Evolutionary conservation across 176 grass and related monocot species (phyloP).

Genomic region (Carex scoparia): DNA sequence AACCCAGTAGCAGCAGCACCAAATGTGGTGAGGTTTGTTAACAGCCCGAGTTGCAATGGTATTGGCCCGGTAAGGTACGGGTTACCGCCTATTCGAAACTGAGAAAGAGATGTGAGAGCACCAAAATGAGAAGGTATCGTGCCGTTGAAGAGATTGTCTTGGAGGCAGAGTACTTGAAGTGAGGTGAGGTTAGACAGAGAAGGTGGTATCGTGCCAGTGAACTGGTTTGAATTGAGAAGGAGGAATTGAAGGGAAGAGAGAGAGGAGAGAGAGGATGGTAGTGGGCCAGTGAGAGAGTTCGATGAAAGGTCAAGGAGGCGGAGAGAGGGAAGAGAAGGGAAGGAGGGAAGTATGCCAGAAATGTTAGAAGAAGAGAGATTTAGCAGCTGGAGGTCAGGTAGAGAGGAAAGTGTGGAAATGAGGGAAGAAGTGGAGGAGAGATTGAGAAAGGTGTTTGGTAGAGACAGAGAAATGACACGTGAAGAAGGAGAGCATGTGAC

Average conservation of each 20-base stretch:
- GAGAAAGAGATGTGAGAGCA: slow-evolving; percentile 65
- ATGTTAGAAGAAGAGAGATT: slow-evolving; percentile 94
- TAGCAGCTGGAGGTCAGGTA: slow-evolving; percentile 76
- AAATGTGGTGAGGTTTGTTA: slow-evolving; percentile 87
- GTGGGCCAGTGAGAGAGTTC: slow-evolving; percentile 61
- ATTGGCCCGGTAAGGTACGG: slow-evolving; percentile 53
- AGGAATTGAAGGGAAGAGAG: slow-evolving; percentile 69
- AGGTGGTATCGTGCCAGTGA: slow-evolving; percentile 56
- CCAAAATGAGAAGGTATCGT: slow-evolving; percentile 75
- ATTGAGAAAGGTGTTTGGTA: slow-evolving; percentile 95
- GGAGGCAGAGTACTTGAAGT: slow-evolving; percentile 89
- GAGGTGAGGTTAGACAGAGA: slow-evolving; percentile 58
- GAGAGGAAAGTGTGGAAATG: slow-evolving; percentile 49
- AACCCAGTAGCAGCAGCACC: slow-evolving; percentile 78
- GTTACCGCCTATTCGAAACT: slow-evolving; percentile 83
- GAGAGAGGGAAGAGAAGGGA: slow-evolving; percentile 47
- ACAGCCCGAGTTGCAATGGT: slow-evolving; percentile 52
- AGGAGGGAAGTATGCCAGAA: slow-evolving; percentile 53
- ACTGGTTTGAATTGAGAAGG: slow-evolving; percentile 80
- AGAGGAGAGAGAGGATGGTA: slow-evolving; percentile 48
- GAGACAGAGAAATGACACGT: slow-evolving; percentile 72
- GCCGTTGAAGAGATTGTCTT: slow-evolving; percentile 89
- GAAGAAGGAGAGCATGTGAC: slow-evolving; percentile 86
- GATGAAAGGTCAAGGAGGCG: slow-evolving; percentile 86
- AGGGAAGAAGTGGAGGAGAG: slow-evolving; percentile 43